Conservation (phyloP, 2,329 filamentous ascomycete species). For the Paecilomyces formosus region DNA sequence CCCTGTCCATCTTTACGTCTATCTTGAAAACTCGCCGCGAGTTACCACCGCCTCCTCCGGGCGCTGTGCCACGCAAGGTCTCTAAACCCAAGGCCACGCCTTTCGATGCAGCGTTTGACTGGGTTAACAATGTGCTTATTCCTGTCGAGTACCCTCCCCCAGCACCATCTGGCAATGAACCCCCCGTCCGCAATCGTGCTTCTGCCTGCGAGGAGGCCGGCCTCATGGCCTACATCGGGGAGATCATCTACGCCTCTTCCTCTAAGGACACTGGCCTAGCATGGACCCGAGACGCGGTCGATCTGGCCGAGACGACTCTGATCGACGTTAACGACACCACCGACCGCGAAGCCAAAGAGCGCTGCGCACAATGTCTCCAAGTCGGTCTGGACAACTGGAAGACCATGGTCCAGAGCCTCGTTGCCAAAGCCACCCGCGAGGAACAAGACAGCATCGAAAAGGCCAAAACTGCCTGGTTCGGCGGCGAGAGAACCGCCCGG, state of each 20-base stretch:
- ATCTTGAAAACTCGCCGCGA: slow-evolving; percentile 68
- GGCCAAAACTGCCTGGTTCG: slow-evolving; percentile 26
- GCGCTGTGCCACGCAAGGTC: not conserved
- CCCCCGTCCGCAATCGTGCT: slow-evolving; percentile 56
- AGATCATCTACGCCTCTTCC: slow-evolving; percentile 76
- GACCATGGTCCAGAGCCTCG: slow-evolving; percentile 65
- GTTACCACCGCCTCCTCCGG: slow-evolving; percentile 38
- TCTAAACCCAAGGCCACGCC: slow-evolving; percentile 11
- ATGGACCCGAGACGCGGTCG: slow-evolving; percentile 86
- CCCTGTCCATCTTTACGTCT: slow-evolving; percentile 79
- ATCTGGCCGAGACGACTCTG: slow-evolving; percentile 63
- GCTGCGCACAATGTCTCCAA: slow-evolving; percentile 69
- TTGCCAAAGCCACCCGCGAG: slow-evolving; percentile 30
- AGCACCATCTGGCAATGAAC: slow-evolving; percentile 60
- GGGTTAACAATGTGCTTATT: slow-evolving; percentile 38
- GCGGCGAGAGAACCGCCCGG: slow-evolving; percentile 18
- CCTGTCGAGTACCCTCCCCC: slow-evolving; percentile 61
- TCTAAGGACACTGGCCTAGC: slow-evolving; percentile 63
- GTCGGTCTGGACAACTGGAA: slow-evolving; percentile 76
- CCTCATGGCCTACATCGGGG: slow-evolving; percentile 82
- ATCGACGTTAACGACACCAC: slow-evolving; percentile 23
- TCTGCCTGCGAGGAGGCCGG: slow-evolving; percentile 78
- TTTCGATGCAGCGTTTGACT: slow-evolving; percentile 27
- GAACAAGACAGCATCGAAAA: slow-evolving; percentile 26
- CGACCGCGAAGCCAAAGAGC: slow-evolving; percentile 41